Evolutionary conservation across 768 basidiomycete species (phyloP), one percentile per base, ranked within the genome.

Genomic region (Boletus sensibilis): DNA sequence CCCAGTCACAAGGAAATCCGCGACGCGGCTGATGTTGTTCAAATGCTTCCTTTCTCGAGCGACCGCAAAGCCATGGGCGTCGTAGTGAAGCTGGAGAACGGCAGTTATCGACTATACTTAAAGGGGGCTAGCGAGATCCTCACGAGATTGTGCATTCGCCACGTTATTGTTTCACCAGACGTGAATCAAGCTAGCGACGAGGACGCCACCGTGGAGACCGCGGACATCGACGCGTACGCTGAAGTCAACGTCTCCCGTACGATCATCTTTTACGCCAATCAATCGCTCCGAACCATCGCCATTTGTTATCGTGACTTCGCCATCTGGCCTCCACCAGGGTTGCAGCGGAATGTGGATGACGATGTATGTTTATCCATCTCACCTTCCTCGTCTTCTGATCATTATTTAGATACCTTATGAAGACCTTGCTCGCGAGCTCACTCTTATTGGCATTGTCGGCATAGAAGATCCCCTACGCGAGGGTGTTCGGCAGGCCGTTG

Each of bases 231-330:
- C 63, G 76, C 82, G 11, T 74, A 86, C 18, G 84, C 87, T 14
- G 77, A 79, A 56, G 87, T 89, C 66, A 98, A 98, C 68, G 92
- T 98, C 69, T 82, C 80, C 27, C 83, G 92, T 44, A 98, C 96
- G 14, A 98, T 95, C 73, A 95, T 96, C 62, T 96, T 97, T 74
- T 98, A 99, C 71, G 95, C 95, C 65, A 95, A 95, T 72, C 96
- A 98, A 75, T 90, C 86, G 13, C 85, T 98, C 11, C 85, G 96
- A 48, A 98, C 97, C 2, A 92, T 99, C 62, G 94, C 95, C 1
- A 74, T 98, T 43, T 97, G 95, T 71, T 98, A 98, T 68, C 82
- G 86, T 46, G 95, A 99, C 67, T 87, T 97, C 55, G 70, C 84
- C 6, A 71, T 76, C 1, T 98, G 96, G 95, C 96, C 96, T 12